A percentile compares a stretch with the other conserved stretches of the same genome.
Conservation (phyloP, 805 yeast genomes). For the Yarrowia hollandica region DNA sequence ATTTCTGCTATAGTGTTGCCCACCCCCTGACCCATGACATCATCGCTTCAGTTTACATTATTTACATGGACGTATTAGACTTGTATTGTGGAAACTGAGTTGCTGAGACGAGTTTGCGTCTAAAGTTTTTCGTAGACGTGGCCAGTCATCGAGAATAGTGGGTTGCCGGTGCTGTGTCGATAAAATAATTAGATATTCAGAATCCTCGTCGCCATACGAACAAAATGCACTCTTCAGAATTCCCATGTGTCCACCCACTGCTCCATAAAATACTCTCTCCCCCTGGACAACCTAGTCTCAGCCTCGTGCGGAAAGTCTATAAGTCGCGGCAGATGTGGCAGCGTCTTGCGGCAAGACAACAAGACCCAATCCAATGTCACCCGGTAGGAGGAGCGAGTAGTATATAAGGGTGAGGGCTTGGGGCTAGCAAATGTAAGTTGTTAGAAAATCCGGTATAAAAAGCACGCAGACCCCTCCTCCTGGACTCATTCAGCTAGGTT, state of each 20-base stretch:
- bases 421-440: too few relatives aligned
- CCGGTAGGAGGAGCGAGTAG: neutral
- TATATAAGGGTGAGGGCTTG: neutral
- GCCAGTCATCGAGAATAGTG: too few relatives aligned
- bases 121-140: too few relatives aligned
- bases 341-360: neutral
- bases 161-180: too few relatives aligned
- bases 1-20: neutral
- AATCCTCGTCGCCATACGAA: too few relatives aligned
- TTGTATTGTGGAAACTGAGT: conserved; percentile 1
- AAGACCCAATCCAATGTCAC: conserved; percentile 1
- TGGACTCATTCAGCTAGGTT: too few relatives aligned
- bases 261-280: neutral
- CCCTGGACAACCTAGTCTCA: conserved; percentile 13
- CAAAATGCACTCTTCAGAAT: too few relatives aligned
- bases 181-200: neutral
- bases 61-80: conserved; percentile 11
- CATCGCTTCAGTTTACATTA: conserved; percentile 14
- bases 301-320: conserved; percentile 24
- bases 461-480: too few relatives aligned
- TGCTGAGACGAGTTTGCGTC: conserved; percentile 20
- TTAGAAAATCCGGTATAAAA: too few relatives aligned
- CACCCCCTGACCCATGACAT: conserved; percentile 26
- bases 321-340: neutral
- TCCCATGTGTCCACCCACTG: too few relatives aligned